phyloP scores from a whole-genome alignment of 371 early-diverging fungal genomes.

The Mycotypha africana region DNA sequence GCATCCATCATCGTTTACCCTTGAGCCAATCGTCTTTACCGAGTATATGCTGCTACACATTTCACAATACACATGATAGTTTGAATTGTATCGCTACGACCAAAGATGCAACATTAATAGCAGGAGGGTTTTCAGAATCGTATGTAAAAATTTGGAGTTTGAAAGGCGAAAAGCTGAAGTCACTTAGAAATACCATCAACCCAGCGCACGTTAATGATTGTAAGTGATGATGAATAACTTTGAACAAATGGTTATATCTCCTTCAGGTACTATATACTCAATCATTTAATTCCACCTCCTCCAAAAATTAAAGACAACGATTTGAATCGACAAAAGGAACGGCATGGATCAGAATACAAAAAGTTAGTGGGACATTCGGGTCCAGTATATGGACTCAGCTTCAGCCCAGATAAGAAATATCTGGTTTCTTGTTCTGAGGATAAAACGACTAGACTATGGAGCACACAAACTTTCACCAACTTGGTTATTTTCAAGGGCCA shows the following conservation, averaged over 20 bases:
- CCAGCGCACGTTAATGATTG: conserved; percentile 53
- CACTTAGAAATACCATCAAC: conserved; percentile 53
- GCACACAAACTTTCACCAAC: conserved; percentile 84
- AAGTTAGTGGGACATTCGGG: conserved; percentile 95
- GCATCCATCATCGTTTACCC: conserved; percentile 72
- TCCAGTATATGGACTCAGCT: conserved; percentile 90
- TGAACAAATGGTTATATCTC: too few species aligned
- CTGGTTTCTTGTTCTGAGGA: conserved; percentile 96
- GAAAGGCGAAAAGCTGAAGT: conserved; percentile 58
- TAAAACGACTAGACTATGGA: conserved; percentile 96
- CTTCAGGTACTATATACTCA: too few species aligned
- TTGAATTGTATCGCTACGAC: conserved; percentile 69
- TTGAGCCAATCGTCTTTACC: conserved; percentile 75
- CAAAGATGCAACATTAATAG: conserved; percentile 67
- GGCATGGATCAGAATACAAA: conserved; percentile 52
- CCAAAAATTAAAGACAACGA: conserved; percentile 34
- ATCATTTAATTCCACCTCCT: too few species aligned
- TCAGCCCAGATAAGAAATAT: conserved; percentile 87
- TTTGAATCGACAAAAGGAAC: conserved; percentile 47
- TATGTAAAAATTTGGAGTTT: conserved; percentile 83
- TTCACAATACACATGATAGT: conserved; percentile 89
- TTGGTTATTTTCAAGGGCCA: conserved; percentile 96
- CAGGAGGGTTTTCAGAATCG: conserved; percentile 84
- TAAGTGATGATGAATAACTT: conserved; percentile 4
- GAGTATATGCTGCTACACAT: conserved; percentile 95